Conservation (phyloP, 192 early-diverging fungal genomes). For the Entomortierella parvispora region DNA sequence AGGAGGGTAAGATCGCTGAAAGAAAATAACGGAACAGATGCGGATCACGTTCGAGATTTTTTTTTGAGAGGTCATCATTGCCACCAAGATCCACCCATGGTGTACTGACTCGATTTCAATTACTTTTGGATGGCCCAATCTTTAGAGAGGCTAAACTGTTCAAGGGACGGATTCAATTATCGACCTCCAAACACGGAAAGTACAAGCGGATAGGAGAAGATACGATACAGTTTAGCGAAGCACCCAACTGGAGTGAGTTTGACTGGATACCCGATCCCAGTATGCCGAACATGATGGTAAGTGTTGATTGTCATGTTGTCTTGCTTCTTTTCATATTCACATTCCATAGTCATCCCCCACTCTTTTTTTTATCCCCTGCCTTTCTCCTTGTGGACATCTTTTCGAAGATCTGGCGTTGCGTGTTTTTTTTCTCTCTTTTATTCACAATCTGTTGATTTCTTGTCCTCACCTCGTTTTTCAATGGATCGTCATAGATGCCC, state of each 20-base stretch:
- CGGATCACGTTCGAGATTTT: neutral
- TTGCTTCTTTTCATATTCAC: neutral
- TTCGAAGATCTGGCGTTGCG: too few relatives aligned
- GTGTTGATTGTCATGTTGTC: neutral
- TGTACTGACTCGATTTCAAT: too few relatives aligned
- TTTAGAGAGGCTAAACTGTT: conserved; percentile 62
- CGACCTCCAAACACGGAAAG: conserved; percentile 61
- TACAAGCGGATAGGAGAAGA: conserved; percentile 68
- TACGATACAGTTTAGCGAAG: conserved; percentile 46
- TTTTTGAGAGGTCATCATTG: too few relatives aligned
- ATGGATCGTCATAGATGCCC: too few relatives aligned
- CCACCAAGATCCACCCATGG: too few relatives aligned
- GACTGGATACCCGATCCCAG: conserved; percentile 33
- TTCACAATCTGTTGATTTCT: too few relatives aligned
- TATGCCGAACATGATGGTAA: conserved; percentile 23
- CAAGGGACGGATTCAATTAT: conserved; percentile 64
- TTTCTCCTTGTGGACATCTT: too few relatives aligned
- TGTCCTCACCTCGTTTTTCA: too few relatives aligned
- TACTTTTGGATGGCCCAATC: neutral
- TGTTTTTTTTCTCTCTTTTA: neutral
- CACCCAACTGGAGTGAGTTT: conserved; percentile 52
- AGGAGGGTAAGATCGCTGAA: conserved; percentile 45
- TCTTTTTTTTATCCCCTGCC: too few relatives aligned
- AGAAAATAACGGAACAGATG: neutral
- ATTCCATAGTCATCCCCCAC: neutral